Conservation (phyloP, 176 grass and related monocot species). For the Carex cristatella region DNA sequence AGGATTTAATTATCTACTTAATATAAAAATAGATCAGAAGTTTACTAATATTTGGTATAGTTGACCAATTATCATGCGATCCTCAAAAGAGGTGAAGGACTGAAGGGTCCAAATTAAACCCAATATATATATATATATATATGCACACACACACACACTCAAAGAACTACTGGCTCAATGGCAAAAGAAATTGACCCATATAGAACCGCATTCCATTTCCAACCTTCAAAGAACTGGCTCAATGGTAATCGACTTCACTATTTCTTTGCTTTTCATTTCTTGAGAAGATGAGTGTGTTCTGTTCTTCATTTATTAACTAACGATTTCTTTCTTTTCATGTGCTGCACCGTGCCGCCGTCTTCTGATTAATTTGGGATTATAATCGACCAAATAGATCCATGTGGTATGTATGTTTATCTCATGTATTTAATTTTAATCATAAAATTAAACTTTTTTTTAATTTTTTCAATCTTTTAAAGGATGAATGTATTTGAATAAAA, state of each 20-base stretch:
- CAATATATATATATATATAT: no score
- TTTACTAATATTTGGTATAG: no score
- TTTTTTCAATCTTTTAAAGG: no score
- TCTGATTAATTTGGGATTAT: neutral
- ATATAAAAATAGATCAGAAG: no score
- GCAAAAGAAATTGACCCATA: neutral
- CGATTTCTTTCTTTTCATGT: constrained; percentile 9
- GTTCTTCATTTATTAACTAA: neutral
- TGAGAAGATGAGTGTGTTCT: neutral
- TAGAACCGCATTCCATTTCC: constrained; percentile 89
- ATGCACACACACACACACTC: no score
- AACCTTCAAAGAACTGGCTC: constrained; percentile 71
- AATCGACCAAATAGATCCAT: constrained; percentile 48
- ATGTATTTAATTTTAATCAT: no score
- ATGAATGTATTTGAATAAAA: neutral
- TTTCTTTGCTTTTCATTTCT: neutral
- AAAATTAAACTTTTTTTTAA: no score
- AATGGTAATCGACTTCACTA: constrained; percentile 37
- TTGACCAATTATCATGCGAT: no score
- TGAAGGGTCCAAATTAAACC: no score
- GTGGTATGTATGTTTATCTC: constrained; percentile 36
- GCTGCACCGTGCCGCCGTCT: neutral
- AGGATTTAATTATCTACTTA: no score
- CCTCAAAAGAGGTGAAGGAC: no score
- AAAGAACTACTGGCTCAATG: neutral